A percentile compares a stretch with the other conserved stretches of the same genome.
These are phyloP conservation scores for Beauveria sp. DNA, from an alignment of 2,329 filamentous ascomycete species.

Conservation along the genomic window DNA sequence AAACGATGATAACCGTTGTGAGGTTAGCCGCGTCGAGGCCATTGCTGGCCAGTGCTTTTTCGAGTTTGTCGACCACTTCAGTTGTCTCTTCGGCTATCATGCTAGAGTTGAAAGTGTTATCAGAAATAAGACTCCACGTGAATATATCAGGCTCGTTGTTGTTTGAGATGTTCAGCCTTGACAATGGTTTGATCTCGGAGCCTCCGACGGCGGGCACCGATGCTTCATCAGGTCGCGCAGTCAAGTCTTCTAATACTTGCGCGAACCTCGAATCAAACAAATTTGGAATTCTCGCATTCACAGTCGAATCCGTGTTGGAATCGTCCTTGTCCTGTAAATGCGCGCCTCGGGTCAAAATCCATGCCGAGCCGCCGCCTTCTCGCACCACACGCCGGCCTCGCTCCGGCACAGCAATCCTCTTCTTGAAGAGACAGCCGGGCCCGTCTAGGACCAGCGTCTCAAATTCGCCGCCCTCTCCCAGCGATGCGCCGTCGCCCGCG, in stretches of 20 bases:
- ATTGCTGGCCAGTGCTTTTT: slow-evolving; percentile 27
- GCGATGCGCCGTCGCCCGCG: slow-evolving; percentile 57
- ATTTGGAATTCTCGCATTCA: slow-evolving; percentile 44
- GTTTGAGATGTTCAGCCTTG: not conserved
- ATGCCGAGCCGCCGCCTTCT: slow-evolving; percentile 72
- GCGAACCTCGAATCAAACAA: slow-evolving; percentile 59
- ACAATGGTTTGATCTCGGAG: not conserved
- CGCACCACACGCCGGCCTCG: slow-evolving; percentile 43
- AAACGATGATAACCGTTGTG: slow-evolving; percentile 55
- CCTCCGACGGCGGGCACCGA: not conserved
- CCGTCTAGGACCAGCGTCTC: slow-evolving; percentile 87
- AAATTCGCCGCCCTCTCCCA: slow-evolving; percentile 94
- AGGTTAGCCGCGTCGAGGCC: slow-evolving; percentile 31
- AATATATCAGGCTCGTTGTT: not conserved
- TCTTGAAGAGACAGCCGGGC: slow-evolving; percentile 64
- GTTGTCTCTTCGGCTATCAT: slow-evolving; percentile 40
- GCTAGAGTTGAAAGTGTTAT: slow-evolving; percentile 15
- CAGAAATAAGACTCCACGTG: slow-evolving; percentile 31
- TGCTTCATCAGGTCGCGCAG: not conserved
- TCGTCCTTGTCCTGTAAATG: slow-evolving; percentile 38
- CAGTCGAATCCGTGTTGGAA: not conserved
- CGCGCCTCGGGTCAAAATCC: slow-evolving; percentile 56
- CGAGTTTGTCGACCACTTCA: slow-evolving; percentile 40
- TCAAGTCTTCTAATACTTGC: slow-evolving; percentile 28
- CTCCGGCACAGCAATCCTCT: slow-evolving; percentile 55